Evolutionary conservation across 371 early-diverging fungal genomes (phyloP), one percentile per base, ranked within the genome.

Genomic region (Rhizopus stolonifer): DNA sequence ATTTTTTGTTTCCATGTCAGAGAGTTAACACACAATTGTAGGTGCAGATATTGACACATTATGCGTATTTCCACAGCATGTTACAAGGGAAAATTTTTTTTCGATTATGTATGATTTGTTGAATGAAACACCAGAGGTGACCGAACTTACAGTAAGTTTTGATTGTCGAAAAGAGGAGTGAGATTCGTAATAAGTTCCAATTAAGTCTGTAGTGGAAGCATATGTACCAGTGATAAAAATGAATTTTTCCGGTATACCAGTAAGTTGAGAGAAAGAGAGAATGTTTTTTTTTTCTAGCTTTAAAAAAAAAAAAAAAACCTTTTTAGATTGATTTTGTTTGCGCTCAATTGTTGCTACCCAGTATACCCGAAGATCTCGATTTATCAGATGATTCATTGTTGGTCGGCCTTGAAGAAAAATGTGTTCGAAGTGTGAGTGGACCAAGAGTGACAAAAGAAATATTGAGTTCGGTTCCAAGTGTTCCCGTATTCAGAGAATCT

Each of bases 41-140:
- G 96, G 93, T 26, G 87, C 97, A 10, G 99, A 99, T 91, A 98
- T 99, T 54, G 99, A 99, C 85, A 96, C 98, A 0, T 72, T 99
- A 23, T 99, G 99, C 65, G 94, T 99, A 13, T 95, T 90, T 11
- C 99, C 99, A 1, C 86, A 83, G 45, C 93, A 93, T 73, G 94
- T 99, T 1, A 80, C 81, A 50, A 81, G 99, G 52, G 96, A 94
- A 19, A 95, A 99, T 66, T 99, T 99, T 64, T 99, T 99, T 71
- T 79, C 79, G 1, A 82, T 78, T 22, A 96, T 99, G 90, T 85
- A 86, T 49, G 92, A 91, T 4, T 81, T 91, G 77, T 79, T 99
- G 51, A 86, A 84, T 48, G 81, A 77, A 24, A 74, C 88, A 40
- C 79, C 81, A 19, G 95, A 96, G 63, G 94, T 98, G 17, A 90